Evolutionary conservation across 2,329 filamentous ascomycete species (phyloP), one percentile per base, ranked within the genome.

Genomic region (Botrytis pseudocinerea): DNA sequence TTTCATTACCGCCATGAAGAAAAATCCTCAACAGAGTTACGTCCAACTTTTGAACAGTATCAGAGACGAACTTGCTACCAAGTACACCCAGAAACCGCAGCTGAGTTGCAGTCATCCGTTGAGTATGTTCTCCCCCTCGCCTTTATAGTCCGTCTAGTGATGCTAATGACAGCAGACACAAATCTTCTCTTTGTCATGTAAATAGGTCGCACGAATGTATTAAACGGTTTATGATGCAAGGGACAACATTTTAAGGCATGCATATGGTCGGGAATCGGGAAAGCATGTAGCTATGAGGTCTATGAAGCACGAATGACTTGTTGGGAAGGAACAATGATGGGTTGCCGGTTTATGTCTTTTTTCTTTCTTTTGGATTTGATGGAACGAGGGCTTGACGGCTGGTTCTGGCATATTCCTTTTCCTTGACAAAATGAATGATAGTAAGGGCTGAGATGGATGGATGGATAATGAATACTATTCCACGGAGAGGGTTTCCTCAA

Each of bases 81-180:
- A 97, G 82, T 99, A 99, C 82, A 87, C 88, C 14, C 96, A 99
- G 84, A 97, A 97, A 85, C 96, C 96, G 70, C 96, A 99, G 85
- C 85, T 99, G 77, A 98, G 95, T 80, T 95, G 93, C 85, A 97
- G 94, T 82, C 96, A 99, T 83, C 96, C 96, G 51, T 85, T 99
- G 80, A 94, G 95, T 98, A 90, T 74, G 79, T 69, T 16, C 18
- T 40, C 28, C 10, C 20, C 62, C 48, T 46, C 46, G 20, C 42
- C 40, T 35, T 57, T 48, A 35, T 5, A 68, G 48, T 46, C 70
- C 51, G n/a, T 65, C 60, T 71, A 48, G 59, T 64, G 46, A 46
- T 59, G n/a, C 72, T 63, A 35, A 78, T 48, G 28, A 48, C 28
- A 69, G 63, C 70, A 90, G 89, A 91, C 80, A 91, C 89, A 73